These are phyloP conservation scores for Eimeria praecox DNA, from an alignment of 169 alveolate genomes.

Conservation along the genomic window DNA sequence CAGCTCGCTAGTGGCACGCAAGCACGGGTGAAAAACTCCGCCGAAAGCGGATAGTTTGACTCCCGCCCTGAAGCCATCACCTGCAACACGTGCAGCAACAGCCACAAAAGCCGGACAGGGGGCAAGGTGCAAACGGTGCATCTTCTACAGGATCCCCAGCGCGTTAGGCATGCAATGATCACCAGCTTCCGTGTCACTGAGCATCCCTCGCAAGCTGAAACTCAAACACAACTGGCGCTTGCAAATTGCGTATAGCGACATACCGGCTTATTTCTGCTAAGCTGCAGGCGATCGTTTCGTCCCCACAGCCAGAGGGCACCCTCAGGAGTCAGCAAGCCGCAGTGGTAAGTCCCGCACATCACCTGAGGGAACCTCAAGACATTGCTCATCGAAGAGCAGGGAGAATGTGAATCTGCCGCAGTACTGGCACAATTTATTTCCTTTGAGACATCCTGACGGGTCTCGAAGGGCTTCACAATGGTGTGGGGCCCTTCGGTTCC, in stretches of 20 bases:
- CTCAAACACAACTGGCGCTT: background rate
- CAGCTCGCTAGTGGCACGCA: slow-evolving; percentile 45
- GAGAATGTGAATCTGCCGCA: background rate
- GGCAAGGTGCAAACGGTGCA: background rate
- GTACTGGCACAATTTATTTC: background rate
- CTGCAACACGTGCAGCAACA: slow-evolving; percentile 16
- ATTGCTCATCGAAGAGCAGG: background rate
- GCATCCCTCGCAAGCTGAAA: background rate
- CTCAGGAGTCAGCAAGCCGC: slow-evolving; percentile 58
- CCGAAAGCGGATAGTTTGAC: slow-evolving; percentile 50
- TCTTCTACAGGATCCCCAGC: background rate
- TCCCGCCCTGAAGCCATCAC: slow-evolving; percentile 64
- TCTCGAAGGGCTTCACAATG: slow-evolving; percentile 18
- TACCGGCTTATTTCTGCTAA: slow-evolving; percentile 55
- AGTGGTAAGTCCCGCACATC: slow-evolving; percentile 41
- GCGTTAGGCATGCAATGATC: background rate
- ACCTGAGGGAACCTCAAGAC: slow-evolving; percentile 16
- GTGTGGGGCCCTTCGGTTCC: background rate
- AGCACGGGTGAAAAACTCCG: slow-evolving; percentile 31
- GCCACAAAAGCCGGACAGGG: background rate
- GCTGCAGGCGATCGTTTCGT: slow-evolving; percentile 55
- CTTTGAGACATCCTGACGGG: slow-evolving; percentile 18
- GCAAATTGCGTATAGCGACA: background rate
- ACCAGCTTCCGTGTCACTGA: background rate
- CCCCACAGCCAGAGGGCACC: slow-evolving; percentile 71